Conservation (phyloP, 2,329 filamentous ascomycete genomes). For the Pleoardoris graminearum region DNA sequence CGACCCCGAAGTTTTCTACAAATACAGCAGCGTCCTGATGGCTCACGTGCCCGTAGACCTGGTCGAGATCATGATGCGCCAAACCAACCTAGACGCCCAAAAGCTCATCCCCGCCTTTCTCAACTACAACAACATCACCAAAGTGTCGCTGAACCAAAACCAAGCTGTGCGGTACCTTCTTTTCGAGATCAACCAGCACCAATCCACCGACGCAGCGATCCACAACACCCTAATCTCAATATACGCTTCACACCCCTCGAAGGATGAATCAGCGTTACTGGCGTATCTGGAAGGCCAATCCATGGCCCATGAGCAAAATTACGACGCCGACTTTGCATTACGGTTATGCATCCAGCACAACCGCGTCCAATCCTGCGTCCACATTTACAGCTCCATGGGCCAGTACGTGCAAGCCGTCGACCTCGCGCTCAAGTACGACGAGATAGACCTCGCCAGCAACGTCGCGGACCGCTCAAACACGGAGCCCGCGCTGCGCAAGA, state of each 20-base stretch:
- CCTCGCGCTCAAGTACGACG: slow-evolving; percentile 83
- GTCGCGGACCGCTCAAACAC: slow-evolving; percentile 85
- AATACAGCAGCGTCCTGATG: slow-evolving; percentile 97
- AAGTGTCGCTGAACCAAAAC: slow-evolving; percentile 69
- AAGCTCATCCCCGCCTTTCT: slow-evolving; percentile 91
- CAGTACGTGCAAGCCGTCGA: slow-evolving; percentile 94
- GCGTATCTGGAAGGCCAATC: slow-evolving; percentile 90
- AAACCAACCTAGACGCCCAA: slow-evolving; percentile 79
- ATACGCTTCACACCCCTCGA: slow-evolving; percentile 82
- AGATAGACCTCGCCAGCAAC: slow-evolving; percentile 84
- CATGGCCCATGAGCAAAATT: slow-evolving; percentile 71
- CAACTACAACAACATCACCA: slow-evolving; percentile 83
- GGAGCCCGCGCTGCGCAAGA: slow-evolving; percentile 80
- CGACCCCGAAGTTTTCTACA: slow-evolving; percentile 90
- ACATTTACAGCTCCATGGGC: slow-evolving; percentile 96
- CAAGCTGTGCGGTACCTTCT: slow-evolving; percentile 93
- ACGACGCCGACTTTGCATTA: slow-evolving; percentile 94
- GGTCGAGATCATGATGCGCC: slow-evolving; percentile 94
- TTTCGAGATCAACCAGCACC: slow-evolving; percentile 85
- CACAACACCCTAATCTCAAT: slow-evolving; percentile 98
- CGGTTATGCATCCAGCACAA: slow-evolving; percentile 93
- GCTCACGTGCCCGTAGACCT: slow-evolving; percentile 80
- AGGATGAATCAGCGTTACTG: slow-evolving; percentile 82
- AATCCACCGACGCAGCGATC: slow-evolving; percentile 79
- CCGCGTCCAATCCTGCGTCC: slow-evolving; percentile 89